Evolutionary conservation across 139 green algal species (phyloP).

Genomic region (Chlamydomonas incerta): DNA sequence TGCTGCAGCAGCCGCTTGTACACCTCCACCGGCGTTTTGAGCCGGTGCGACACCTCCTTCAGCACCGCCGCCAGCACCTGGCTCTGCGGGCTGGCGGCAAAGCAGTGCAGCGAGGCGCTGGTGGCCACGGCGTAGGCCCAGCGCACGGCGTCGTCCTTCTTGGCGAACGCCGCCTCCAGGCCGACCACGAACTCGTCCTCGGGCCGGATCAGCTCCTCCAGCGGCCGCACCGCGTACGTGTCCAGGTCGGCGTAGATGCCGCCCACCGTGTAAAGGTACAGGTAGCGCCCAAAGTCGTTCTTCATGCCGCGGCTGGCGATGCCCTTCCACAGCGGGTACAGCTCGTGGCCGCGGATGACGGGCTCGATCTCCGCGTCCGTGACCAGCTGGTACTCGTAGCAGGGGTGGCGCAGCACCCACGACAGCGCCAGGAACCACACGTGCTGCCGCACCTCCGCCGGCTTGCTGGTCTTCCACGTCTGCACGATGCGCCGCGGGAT

Average conservation of each 20-base stretch:
- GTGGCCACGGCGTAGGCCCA: background rate
- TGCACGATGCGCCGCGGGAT: background rate
- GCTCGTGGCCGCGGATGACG: background rate
- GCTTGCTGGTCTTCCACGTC: background rate
- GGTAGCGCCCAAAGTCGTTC: background rate
- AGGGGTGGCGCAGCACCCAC: background rate
- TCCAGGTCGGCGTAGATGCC: background rate
- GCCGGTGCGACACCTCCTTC: background rate
- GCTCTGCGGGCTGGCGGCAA: background rate
- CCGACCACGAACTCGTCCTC: background rate
- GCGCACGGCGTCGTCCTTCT: background rate
- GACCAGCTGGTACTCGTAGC: background rate
- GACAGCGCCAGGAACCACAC: conserved; percentile 1
- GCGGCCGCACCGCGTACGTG: background rate
- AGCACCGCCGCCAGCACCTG: background rate
- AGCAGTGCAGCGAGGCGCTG: background rate
- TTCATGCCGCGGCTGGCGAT: background rate
- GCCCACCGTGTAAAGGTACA: background rate
- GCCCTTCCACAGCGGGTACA: background rate
- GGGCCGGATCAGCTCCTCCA: background rate
- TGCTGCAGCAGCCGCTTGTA: background rate
- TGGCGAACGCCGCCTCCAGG: background rate
- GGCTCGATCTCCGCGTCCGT: background rate
- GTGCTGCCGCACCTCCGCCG: background rate
- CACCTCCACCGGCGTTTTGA: background rate